Percentiles rank a stretch among this genome's conserved stretches.
These are phyloP conservation scores for Candida gigantensis DNA, from an alignment of 1,139 yeast species.

Conservation along the genomic window DNA sequence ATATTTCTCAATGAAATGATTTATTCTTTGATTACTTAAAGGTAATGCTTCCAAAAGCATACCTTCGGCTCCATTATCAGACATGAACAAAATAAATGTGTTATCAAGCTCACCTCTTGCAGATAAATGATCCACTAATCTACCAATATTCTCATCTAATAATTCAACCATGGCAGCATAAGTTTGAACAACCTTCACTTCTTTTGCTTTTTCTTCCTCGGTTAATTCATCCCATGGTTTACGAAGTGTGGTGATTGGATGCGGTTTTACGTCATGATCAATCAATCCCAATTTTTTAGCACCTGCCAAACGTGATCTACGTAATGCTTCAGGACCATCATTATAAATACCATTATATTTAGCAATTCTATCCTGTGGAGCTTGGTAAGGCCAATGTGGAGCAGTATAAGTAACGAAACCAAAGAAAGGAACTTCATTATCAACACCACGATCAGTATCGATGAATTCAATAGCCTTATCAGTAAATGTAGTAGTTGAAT, in stretches of 20 bases:
- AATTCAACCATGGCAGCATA: slow-evolving; percentile 65
- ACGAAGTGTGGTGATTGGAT: slow-evolving; percentile 43
- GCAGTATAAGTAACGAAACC: slow-evolving; percentile 57
- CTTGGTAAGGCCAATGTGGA: slow-evolving; percentile 66
- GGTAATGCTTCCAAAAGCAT: slow-evolving; percentile 58
- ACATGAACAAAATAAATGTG: slow-evolving; percentile 56
- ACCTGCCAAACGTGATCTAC: slow-evolving; percentile 36
- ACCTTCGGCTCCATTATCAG: slow-evolving; percentile 65
- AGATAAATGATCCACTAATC: slow-evolving; percentile 42
- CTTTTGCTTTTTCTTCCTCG: slow-evolving; percentile 32
- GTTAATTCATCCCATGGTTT: slow-evolving; percentile 45
- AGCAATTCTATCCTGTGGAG: slow-evolving; percentile 46
- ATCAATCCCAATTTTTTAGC: slow-evolving; percentile 48
- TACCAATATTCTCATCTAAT: slow-evolving; percentile 51
- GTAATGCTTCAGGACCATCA: slow-evolving; percentile 47
- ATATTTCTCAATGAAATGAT: slow-evolving; percentile 27
- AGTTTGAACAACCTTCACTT: slow-evolving; percentile 51
- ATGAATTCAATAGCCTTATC: slow-evolving; percentile 53
- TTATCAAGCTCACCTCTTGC: slow-evolving; percentile 46
- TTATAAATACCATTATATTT: slow-evolving; percentile 53
- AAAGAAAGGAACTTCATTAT: slow-evolving; percentile 52
- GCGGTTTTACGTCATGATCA: slow-evolving; percentile 45
- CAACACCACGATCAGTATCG: slow-evolving; percentile 22
- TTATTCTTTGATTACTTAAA: slow-evolving; percentile 28
- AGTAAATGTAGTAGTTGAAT: slow-evolving; percentile 51